These are phyloP conservation scores for Nemania sp. DNA, from an alignment of 2,329 filamentous ascomycete genomes.

Conservation along the genomic window DNA sequence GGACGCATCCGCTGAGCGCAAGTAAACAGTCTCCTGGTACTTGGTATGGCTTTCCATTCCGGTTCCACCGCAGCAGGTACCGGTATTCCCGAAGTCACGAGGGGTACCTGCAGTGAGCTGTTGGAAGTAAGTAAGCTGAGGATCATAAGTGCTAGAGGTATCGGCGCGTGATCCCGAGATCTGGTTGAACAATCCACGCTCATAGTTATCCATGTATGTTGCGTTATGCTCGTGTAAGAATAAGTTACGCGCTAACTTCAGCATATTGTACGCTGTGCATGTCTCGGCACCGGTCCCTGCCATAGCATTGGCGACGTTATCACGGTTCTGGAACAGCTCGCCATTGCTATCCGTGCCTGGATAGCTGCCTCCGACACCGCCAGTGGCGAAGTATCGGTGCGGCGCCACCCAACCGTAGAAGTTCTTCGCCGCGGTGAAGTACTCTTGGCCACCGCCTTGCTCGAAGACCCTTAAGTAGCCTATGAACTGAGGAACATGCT, in stretches of 20 bases:
- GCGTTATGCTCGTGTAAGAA: constrained; percentile 52
- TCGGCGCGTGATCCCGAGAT: constrained; percentile 51
- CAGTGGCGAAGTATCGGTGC: constrained; percentile 49
- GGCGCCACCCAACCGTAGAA: constrained; percentile 53
- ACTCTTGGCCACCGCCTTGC: constrained; percentile 48
- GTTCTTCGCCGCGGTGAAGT: constrained; percentile 50
- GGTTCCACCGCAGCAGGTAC: constrained; percentile 51
- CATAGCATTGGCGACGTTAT: constrained; percentile 51
- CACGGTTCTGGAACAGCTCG: constrained; percentile 52
- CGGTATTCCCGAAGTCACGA: constrained; percentile 51
- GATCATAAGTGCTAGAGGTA: constrained; percentile 40
- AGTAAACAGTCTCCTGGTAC: constrained; percentile 52
- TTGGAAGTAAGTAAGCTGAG: constrained; percentile 52
- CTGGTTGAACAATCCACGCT: constrained; percentile 52
- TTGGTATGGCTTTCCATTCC: constrained; percentile 53
- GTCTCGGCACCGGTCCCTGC: constrained; percentile 49
- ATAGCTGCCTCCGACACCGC: constrained; percentile 50
- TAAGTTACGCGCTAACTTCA: constrained; percentile 51
- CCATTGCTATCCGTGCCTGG: constrained; percentile 49
- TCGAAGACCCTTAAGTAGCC: constrained; percentile 51
- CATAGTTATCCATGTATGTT: constrained; percentile 52
- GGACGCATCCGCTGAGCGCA: constrained; percentile 50
- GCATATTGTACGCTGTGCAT: constrained; percentile 51
- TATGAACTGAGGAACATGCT: constrained; percentile 51
- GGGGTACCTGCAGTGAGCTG: constrained; percentile 46